A percentile compares a stretch with the other conserved stretches of the same genome.
Conservation (phyloP, 1,139 yeast genomes). For the Taiozyma sp. region DNA sequence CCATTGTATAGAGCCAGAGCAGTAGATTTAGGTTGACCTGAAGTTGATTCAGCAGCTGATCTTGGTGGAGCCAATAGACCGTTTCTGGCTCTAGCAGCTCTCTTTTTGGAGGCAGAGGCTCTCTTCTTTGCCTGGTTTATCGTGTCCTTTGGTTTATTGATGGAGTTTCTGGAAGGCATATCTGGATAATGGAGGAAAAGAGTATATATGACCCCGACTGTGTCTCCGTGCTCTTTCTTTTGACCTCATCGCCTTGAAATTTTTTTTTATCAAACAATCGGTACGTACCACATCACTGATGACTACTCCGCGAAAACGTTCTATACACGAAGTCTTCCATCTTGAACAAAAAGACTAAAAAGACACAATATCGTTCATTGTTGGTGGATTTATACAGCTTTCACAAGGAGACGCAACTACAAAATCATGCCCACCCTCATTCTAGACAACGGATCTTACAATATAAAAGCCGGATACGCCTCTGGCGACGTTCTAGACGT, state of each 20-base stretch:
- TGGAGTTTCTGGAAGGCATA: slow-evolving; percentile 79
- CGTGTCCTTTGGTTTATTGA: slow-evolving; percentile 74
- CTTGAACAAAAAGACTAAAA: no score
- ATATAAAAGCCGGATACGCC: slow-evolving; percentile 69
- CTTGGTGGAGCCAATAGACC: slow-evolving; percentile 37
- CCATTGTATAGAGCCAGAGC: slow-evolving; percentile 64
- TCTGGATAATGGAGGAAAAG: neutral
- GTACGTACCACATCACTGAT: neutral
- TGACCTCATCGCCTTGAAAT: neutral
- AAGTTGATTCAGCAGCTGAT: slow-evolving; percentile 42
- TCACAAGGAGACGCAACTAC: neutral
- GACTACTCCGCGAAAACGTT: no score
- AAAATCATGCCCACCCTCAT: slow-evolving; percentile 31
- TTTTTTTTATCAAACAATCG: neutral
- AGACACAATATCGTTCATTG: no score
- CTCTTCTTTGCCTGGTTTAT: slow-evolving; percentile 52
- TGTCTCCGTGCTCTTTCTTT: neutral
- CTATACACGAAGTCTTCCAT: no score
- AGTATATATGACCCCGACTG: no score
- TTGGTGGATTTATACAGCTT: neutral
- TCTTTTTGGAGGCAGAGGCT: slow-evolving; percentile 48
- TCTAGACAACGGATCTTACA: slow-evolving; percentile 86
- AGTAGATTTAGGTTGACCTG: slow-evolving; percentile 46
- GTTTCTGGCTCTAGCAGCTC: slow-evolving; percentile 48
- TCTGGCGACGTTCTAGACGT: slow-evolving; percentile 36